Base-by-base conservation (phyloP, 1,284 basidiomycete genomes). In the Cryptococcus depauperatus region DNA sequence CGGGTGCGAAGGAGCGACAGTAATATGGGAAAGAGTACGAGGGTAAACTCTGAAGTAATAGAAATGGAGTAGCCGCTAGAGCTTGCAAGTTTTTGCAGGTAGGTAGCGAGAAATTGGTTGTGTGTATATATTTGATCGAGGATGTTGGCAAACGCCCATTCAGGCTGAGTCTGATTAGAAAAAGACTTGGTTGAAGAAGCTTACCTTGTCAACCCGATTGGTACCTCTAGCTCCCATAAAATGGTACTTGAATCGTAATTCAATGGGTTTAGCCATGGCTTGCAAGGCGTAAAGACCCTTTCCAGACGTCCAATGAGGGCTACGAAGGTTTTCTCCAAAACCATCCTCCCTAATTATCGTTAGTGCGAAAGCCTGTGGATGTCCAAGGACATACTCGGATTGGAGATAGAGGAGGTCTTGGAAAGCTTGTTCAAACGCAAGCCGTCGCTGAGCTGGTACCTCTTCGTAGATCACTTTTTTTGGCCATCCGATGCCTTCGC, bases 61-160 rank as follows among this genome's bases (percentile, higher is more conserved):
- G 83, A 79, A 29, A 89, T 73, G 3, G 74, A 61, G 61, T 80
- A 83, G 23, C 81, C 80, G 3, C 82, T 78, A 25, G 73, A 66
- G 3, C 76, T 71, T 13, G 91, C 66, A 1, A 93, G 66, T n/a
- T 74, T 75, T 66, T 91, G 89, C 22, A 91, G 71, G 39, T 84
- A 75, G n/a, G 71, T 70, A 47, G 85, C 77, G 74, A 90, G 79
- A 70, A 96, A 88, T 18, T 75, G 61, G 28, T 79, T 75, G 56
- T 93, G 89, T 50, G 90, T 84, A 57, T 87, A 85, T 27, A 80
- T 76, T 44, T 83, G 77, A 58, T 95, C 88, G 23, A 87, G 75
- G 14, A 97, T 76, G 66, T 96, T 87, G 3, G 87, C 84, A 58
- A 98, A 85, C 58, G 87, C 96, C 89, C 93, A 98, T 68, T 97